phyloP scores from a whole-genome alignment of 1,139 yeast genomes.

The Blastobotrys aristatus region DNA sequence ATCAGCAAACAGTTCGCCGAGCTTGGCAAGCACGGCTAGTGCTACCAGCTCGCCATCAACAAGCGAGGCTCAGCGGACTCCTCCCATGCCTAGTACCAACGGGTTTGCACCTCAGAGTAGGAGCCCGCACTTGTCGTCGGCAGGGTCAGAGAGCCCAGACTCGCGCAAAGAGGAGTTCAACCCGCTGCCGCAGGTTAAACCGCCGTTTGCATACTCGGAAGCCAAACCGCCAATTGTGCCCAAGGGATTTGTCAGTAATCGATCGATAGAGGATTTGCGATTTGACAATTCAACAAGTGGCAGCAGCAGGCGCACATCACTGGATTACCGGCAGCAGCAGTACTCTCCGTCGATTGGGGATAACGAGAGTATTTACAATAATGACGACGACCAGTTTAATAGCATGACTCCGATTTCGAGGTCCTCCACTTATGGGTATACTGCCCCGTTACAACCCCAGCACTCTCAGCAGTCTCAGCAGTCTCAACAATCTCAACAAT shows the following conservation, averaged over 20 bases:
- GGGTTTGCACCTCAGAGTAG: background rate
- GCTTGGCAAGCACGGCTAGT: background rate
- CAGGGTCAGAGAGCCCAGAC: background rate
- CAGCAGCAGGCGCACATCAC: background rate
- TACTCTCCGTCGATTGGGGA: background rate
- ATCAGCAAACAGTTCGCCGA: background rate
- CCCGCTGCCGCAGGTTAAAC: conserved; percentile 5
- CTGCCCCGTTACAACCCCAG: conserved; percentile 1
- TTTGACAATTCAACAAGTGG: background rate
- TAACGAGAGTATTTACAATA: background rate
- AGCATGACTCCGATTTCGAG: conserved; percentile 1
- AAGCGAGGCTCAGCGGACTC: background rate
- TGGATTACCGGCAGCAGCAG: conserved; percentile 3
- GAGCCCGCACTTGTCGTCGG: background rate
- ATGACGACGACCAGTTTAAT: background rate
- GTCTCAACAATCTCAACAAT: background rate
- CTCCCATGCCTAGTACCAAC: background rate
- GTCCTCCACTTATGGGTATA: conserved; percentile 1
- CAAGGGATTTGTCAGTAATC: background rate
- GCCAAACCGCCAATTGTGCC: background rate
- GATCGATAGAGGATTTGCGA: conserved; percentile 6
- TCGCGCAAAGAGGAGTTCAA: background rate
- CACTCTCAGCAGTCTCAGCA: conserved; percentile 6
- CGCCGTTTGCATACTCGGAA: conserved; percentile 6
- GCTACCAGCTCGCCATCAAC: background rate